phyloP scores from a whole-genome alignment of 1,284 basidiomycete species.

The Golubevia pallescens region DNA sequence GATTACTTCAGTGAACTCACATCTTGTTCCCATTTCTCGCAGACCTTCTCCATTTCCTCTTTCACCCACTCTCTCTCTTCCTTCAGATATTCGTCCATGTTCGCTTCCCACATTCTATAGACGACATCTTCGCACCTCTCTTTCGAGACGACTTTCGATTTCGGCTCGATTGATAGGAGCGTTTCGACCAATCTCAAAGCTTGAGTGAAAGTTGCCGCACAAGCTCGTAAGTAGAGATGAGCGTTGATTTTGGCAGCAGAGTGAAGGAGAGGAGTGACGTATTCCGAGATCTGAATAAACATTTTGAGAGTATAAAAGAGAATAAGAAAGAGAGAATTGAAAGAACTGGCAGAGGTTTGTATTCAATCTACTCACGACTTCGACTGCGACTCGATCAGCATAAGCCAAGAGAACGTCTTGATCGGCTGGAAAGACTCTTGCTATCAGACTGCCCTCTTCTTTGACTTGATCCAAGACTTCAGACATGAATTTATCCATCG shows the following conservation, averaged over 20 bases:
- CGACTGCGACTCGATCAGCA: slow-evolving; percentile 76
- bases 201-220: slow-evolving; percentile 86
- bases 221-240: slow-evolving; percentile 80
- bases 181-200: slow-evolving; percentile 81
- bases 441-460: slow-evolving; percentile 79
- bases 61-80: slow-evolving; percentile 88
- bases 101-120: slow-evolving; percentile 88
- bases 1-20: slow-evolving; percentile 61
- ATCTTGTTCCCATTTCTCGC: slow-evolving; percentile 78
- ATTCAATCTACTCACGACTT: slow-evolving; percentile 68
- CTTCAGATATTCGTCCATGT: slow-evolving; percentile 95
- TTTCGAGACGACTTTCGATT: slow-evolving; percentile 57
- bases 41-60: slow-evolving; percentile 75
- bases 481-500: slow-evolving; percentile 89
- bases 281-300: slow-evolving; percentile 76
- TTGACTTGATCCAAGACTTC: slow-evolving; percentile 73
- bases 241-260: slow-evolving; percentile 78
- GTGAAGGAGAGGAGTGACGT: slow-evolving; percentile 78
- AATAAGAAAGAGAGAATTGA: background rate
- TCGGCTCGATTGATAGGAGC: slow-evolving; percentile 46
- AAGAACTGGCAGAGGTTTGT: slow-evolving; percentile 1
- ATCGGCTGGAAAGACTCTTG: slow-evolving; percentile 81
- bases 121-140: slow-evolving; percentile 77
- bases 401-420: slow-evolving; percentile 77
- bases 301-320: background rate